These are phyloP conservation scores for Sphagnum tenellum DNA, from an alignment of 225 moss, liverwort and hornwort genomes.

Conservation along the genomic window DNA sequence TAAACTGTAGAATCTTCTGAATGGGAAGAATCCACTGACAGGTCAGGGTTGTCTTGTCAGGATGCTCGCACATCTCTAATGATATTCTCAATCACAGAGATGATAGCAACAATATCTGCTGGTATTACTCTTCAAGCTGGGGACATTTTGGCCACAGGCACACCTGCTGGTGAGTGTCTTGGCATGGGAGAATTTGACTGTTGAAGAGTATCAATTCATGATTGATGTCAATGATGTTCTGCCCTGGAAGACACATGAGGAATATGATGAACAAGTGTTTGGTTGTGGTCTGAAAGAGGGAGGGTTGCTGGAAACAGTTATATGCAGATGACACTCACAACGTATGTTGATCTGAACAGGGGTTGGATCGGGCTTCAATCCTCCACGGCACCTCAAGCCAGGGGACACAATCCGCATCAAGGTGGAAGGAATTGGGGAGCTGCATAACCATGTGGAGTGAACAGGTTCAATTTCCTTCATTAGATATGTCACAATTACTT, in stretches of 20 bases:
- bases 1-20: too few relatives aligned
- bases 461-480: too few relatives aligned
- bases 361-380: slow-evolving; percentile 84
- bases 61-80: slow-evolving; percentile 78
- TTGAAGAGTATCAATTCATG: too few relatives aligned
- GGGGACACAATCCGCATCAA: slow-evolving; percentile 67
- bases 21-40: too few relatives aligned
- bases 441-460: slow-evolving; percentile 61
- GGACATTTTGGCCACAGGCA: slow-evolving; percentile 89
- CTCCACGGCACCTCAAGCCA: slow-evolving; percentile 75
- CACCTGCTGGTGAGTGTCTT: slow-evolving; percentile 61
- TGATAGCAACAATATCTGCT: slow-evolving; percentile 72
- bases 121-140: slow-evolving; percentile 83
- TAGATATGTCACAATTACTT: too few relatives aligned
- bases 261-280: too few relatives aligned
- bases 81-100: slow-evolving; percentile 76
- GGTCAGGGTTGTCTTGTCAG: slow-evolving; percentile 11
- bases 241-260: too few relatives aligned
- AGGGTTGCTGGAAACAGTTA: too few relatives aligned
- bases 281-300: too few relatives aligned
- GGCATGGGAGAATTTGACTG: too few relatives aligned
- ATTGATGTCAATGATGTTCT: too few relatives aligned
- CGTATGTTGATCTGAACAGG: slow-evolving; percentile 30
- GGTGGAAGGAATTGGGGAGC: slow-evolving; percentile 78
- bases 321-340: too few relatives aligned